These are phyloP conservation scores for Aspergillus sp. DNA, from an alignment of 2,329 filamentous ascomycete genomes.

Conservation along the genomic window DNA sequence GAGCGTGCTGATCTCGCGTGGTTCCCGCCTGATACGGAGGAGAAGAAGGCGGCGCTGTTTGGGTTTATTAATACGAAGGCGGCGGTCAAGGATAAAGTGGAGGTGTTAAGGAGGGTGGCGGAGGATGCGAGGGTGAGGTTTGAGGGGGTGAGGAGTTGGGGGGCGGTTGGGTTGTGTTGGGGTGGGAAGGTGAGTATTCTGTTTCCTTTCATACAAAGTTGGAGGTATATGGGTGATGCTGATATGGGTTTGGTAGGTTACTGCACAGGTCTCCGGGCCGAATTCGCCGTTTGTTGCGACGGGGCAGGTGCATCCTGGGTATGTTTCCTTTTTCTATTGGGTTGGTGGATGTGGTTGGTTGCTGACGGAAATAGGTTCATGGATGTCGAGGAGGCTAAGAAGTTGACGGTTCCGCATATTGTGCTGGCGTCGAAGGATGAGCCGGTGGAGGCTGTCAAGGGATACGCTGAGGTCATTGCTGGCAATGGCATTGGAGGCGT, in stretches of 20 bases:
- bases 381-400: constrained; percentile 61
- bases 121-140: constrained; percentile 55
- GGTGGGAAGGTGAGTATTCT: constrained; percentile 63
- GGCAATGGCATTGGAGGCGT: constrained; percentile 56
- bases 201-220: no score
- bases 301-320: constrained; percentile 41
- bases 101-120: constrained; percentile 35
- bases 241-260: constrained; percentile 9
- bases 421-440: constrained; percentile 69
- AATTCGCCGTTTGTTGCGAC: constrained; percentile 55
- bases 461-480: constrained; percentile 54
- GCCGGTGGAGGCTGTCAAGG: constrained; percentile 53
- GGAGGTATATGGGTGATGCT: neutral
- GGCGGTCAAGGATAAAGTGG: constrained; percentile 28
- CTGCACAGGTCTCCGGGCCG: constrained; percentile 48
- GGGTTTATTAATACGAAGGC: constrained; percentile 57
- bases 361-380: constrained; percentile 26
- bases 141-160: constrained; percentile 60
- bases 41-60: constrained; percentile 62
- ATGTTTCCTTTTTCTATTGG: constrained; percentile 2
- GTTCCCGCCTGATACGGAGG: constrained; percentile 64
- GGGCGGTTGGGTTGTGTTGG: constrained; percentile 69
- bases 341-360: neutral
- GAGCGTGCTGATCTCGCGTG: constrained; percentile 40
- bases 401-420: constrained; percentile 62